Evolutionary conservation across 371 early-diverging fungal species (phyloP), one percentile per base, ranked within the genome.

Genomic region (Dinochytrium kinnereticum): DNA sequence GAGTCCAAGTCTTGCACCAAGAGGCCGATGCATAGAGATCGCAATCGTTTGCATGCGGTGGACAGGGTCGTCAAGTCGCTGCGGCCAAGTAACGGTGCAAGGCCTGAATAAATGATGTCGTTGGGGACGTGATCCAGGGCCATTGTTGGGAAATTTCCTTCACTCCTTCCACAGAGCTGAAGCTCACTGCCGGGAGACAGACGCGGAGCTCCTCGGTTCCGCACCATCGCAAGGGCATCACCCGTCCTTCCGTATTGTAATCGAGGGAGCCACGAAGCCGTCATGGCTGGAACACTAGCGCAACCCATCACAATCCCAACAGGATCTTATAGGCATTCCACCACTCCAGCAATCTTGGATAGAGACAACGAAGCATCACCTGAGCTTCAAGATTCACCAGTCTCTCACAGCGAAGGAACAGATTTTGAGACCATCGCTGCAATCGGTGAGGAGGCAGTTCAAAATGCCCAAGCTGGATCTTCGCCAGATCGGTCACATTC

Each of bases 391-490:
- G 34, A 37, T 28, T 34, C 36, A 7, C 7, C 36, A 13, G 55
- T 21, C 24, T 26, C 61, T 26, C 19, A 31, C 28, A 34, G n/a
- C 19, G 61, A 37, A 7, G 61, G 61, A 10, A 28, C 10, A 19
- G 61, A 61, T 34, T 61, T 61, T 34, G 61, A 61, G 36, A 33
- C 61, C 36, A 28, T 61, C 28, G 61, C 61, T 19, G 61, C 61
- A 36, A 61, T 61, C 10, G 61, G 61, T 55, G 57, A 55, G 24
- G 57, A 30, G 24, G 10, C 57, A 30, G 24, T 10, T 26, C 57
- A 26, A 17, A 30, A 26, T 26, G 24, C 57, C 57, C 49, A 49
- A 24, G 57, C 10, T 55, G 57, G 26, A 55, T 30, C 57, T 10
- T 5, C 24, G 7, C 57, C 7, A 55, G 44, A 44, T 13, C 13